Percentiles rank a stretch among this genome's conserved stretches.
phyloP scores from a whole-genome alignment of 495 filamentous ascomycete species.

The Glonium stellatum region DNA sequence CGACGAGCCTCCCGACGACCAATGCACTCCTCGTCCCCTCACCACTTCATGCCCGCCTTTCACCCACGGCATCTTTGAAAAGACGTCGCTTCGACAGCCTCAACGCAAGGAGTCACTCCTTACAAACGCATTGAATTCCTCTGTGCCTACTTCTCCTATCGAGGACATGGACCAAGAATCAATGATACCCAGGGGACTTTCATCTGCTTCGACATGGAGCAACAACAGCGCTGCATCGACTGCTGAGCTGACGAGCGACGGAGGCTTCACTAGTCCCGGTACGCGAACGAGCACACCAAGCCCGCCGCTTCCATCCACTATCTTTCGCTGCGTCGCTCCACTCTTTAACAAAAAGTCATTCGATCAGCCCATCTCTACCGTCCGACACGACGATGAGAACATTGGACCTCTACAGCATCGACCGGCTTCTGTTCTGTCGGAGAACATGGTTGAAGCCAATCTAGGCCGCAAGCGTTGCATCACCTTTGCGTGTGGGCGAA shows the following conservation, averaged over 20 bases:
- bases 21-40: conserved; percentile 24
- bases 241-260: conserved; percentile 84
- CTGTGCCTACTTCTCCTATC: conserved; percentile 9
- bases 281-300: conserved; percentile 83
- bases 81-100: conserved; percentile 5
- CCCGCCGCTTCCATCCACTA: conserved; percentile 55
- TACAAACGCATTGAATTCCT: conserved; percentile 20
- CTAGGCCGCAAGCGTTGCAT: conserved; percentile 79
- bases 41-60: conserved; percentile 9
- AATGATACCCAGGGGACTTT: conserved; percentile 28
- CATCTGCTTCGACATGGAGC: conserved; percentile 64
- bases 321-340: conserved; percentile 29
- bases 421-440: conserved; percentile 4
- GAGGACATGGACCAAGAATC: conserved; percentile 11
- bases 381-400: conserved; percentile 32
- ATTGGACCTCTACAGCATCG: conserved; percentile 20
- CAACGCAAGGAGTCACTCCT: conserved; percentile 27
- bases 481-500: conserved; percentile 72
- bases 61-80: conserved; percentile 21
- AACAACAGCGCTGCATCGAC: conserved; percentile 73
- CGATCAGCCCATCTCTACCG: conserved; percentile 19
- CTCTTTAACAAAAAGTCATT: conserved; percentile 33
- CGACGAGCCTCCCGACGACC: conserved; percentile 30
- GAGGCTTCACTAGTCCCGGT: conserved; percentile 75
- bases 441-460: conserved; percentile 36